Evolutionary conservation across 2,329 filamentous ascomycete species (phyloP), one percentile per base, ranked within the genome.

Genomic region (Claviceps africana): DNA sequence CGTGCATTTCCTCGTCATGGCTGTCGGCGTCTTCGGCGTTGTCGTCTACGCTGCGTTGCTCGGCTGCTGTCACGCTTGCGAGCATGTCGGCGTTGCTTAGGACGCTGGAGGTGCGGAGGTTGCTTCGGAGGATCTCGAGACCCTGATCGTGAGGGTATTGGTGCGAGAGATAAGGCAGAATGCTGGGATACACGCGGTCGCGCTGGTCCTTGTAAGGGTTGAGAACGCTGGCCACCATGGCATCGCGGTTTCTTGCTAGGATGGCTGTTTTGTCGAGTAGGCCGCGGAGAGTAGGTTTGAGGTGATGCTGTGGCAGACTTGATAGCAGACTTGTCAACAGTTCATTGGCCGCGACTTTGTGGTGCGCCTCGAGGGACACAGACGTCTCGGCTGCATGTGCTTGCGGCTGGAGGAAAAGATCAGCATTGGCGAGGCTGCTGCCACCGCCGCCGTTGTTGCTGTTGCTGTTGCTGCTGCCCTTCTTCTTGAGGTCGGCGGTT

Each of bases 181-280:
- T 83, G 64, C 84, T 93, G 30, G 85, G 75, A 55, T 82, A 79
- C 50, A 79, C 77, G 56, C 79, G 73, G 43, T 83, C 78, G 62
- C 82, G 75, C 61, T 78, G 72, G 61, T 82, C 72, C 56, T 81
- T 70, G 65, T 82, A 79, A 0, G 88, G 87, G 65, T 93, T 88
- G 54, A 96, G 71, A 13, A 94, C 82, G 64, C 88, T 91, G 6
- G 88, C 81, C 11, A 93, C 62, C 77, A 96, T 86, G 43, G 86
- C 84, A 33, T 82, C 73, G 62, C 81, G 82, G 64, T 83, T 76
- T 54, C 76, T 74, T 5, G 75, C 78, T 22, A 95, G 70, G 52
- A 95, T 84, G 21, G 88, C 85, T 2, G 86, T 87, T 57, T 86
- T 85, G 62, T 96, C 88, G 56, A 95, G 74, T 48, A 88, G 79